These are phyloP conservation scores for Trichophyton schoenleinii DNA, from an alignment of 2,329 filamentous ascomycete genomes.

Conservation along the genomic window DNA sequence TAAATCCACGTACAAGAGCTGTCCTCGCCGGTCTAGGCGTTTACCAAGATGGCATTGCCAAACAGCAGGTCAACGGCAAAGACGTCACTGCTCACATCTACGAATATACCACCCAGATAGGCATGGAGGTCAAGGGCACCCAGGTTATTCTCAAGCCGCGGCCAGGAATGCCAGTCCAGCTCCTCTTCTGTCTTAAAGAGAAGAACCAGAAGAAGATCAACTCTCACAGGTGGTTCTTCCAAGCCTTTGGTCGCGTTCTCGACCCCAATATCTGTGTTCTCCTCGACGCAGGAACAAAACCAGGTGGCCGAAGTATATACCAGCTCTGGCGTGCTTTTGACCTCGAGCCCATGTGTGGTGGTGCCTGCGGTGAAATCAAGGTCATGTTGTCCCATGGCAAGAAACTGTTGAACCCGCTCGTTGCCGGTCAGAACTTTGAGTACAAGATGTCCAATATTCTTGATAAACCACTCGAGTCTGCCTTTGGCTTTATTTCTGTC, in stretches of 20 bases:
- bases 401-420: constrained; percentile 81
- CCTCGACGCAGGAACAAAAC: constrained; percentile 89
- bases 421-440: constrained; percentile 96
- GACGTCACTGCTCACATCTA: constrained; percentile 97
- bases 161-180: constrained; percentile 76
- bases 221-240: constrained; percentile 98
- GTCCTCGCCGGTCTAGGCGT: constrained; percentile 87
- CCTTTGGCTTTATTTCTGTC: constrained; percentile 95
- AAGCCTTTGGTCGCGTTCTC: constrained; percentile 81
- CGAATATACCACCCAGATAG: constrained; percentile 52
- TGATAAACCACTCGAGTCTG: constrained; percentile 92
- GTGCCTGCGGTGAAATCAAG: constrained; percentile 97
- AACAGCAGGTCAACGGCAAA: constrained; percentile 93
- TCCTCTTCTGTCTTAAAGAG: constrained; percentile 96
- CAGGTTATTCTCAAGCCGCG: constrained; percentile 74
- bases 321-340: constrained; percentile 98
- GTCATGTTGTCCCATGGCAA: constrained; percentile 83
- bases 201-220: constrained; percentile 99
- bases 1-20: constrained; percentile 81
- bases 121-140: constrained; percentile 77
- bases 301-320: constrained; percentile 89
- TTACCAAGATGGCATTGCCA: constrained; percentile 96
- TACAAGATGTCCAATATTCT: constrained; percentile 99
- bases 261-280: constrained; percentile 95
- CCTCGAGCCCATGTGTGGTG: constrained; percentile 91